Base-by-base conservation (phyloP, 2,329 filamentous ascomycete genomes). In the Myriangium duriaei region DNA sequence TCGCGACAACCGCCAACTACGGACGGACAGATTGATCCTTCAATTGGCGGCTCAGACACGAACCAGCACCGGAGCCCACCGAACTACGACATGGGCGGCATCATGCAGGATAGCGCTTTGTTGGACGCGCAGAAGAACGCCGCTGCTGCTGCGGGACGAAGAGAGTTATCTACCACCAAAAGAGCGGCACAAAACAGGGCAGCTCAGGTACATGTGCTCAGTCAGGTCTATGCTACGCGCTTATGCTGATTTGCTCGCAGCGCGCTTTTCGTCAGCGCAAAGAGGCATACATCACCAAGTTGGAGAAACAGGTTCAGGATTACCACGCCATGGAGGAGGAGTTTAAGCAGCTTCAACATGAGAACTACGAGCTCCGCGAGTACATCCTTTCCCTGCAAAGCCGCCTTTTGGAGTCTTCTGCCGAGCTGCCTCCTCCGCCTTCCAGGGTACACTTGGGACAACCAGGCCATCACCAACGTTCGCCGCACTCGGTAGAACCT, bases 181-280 rank as follows among this genome's bases (percentile, higher is more conserved):
- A 81, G 91, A 48, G 91, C 91, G 17, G 91, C 91, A 7, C 91
- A 98, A 58, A 98, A 98, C 56, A 72, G 91, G 57, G 91, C 88
- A 50, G 91, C 91, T 38, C 91, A 98, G 77, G 91, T 95, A 72
- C 55, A 33, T 34, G 1, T 9, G 28, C 21, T 17, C 30, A 15
- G 13, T 10, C 9, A 24, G 14, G n/a, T n/a, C n/a, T n/a, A n/a
- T n/a, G n/a, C n/a, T n/a, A n/a, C n/a, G n/a, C n/a, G n/a, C n/a
- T n/a, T n/a, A n/a, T n/a, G n/a, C n/a, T n/a, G n/a, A n/a, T n/a
- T n/a, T n/a, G n/a, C 5, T 15, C 29, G 16, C 36, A 98, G 88
- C 77, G 91, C 57, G 91, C 91, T 30, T 98, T 98, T 63, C 83
- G 91, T 30, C 87, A 96, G 63, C 81, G 91, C 45, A 98, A 98